Evolutionary conservation across 768 basidiomycete species (phyloP).

Genomic region (Lentinula aciculospora): DNA sequence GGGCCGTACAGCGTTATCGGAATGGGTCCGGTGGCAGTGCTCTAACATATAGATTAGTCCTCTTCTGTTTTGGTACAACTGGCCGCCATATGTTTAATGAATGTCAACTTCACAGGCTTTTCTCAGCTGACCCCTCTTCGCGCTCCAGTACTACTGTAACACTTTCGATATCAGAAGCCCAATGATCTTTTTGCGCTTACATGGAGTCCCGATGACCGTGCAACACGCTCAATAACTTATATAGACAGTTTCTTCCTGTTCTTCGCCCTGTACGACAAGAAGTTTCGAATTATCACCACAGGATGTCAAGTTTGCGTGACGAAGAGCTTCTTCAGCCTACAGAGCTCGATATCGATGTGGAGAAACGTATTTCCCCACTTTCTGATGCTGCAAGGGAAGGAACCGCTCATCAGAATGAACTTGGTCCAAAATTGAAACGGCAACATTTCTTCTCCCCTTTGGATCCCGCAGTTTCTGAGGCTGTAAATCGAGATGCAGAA

Average conservation of each 20-base stretch:
- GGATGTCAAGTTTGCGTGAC: background rate
- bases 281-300: background rate
- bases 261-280: background rate
- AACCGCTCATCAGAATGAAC: background rate
- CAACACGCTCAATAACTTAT: background rate
- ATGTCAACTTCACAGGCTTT: background rate
- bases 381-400: conserved; percentile 1
- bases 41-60: no score
- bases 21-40: no score
- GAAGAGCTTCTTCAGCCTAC: background rate
- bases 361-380: background rate
- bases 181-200: background rate
- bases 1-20: no score
- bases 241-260: background rate
- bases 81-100: no score
- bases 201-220: background rate
- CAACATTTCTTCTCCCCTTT: conserved; percentile 44
- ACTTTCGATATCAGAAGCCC: background rate
- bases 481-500: conserved; percentile 45
- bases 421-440: background rate
- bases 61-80: no score
- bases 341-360: background rate
- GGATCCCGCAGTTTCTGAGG: conserved; percentile 39
- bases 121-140: background rate
- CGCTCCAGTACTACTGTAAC: no score